Evolutionary conservation across 2,329 filamentous ascomycete genomes (phyloP), one percentile per base, ranked within the genome.

Genomic region (Alternaria ethzedia): DNA sequence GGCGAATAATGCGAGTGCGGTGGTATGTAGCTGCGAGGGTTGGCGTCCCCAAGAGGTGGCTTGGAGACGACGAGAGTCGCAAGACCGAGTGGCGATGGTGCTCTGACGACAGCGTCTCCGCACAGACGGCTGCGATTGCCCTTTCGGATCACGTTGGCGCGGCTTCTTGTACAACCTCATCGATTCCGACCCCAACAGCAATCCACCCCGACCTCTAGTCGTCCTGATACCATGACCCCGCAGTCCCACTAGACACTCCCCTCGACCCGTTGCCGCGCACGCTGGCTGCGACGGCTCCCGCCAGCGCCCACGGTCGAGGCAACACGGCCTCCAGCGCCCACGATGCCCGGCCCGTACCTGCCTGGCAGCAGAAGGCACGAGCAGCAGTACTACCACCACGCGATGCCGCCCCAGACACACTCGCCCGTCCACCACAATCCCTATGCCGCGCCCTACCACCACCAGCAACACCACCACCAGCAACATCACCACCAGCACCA

Each of bases 341-440:
- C 86, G 89, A 93, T 93, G 90, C 79, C 80, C 88, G 90, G 90
- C 86, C 88, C 89, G 61, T 78, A 82, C 59, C 71, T 79, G 47
- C 80, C 78, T 63, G 77, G 76, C 54, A 76, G 82, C 54, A 76
- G 82, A 61, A 78, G 82, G 69, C 81, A 82, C 57, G 80, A 82
- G 66, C 77, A 75, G 60, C 73, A 77, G 44, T 75, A 81, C 66
- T 65, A 74, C 61, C 71, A 78, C 57, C 70, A 77, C 63, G 69
- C 65, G 23, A 62, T 70, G 7, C 67, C 67, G 44, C 67, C 64
- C 6, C 68, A 70, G 68, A 64, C 67, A 13, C 65, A 68, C 23
- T 68, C 67, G 61, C 67, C 68, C 17, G 67, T 68, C 23, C 67
- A 68, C 20, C 69, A 66, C 52, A 69, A 68, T 25, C 67, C 65